Conservation (phyloP, 2,329 filamentous ascomycete species). For the Cryphonectria parasitica region DNA sequence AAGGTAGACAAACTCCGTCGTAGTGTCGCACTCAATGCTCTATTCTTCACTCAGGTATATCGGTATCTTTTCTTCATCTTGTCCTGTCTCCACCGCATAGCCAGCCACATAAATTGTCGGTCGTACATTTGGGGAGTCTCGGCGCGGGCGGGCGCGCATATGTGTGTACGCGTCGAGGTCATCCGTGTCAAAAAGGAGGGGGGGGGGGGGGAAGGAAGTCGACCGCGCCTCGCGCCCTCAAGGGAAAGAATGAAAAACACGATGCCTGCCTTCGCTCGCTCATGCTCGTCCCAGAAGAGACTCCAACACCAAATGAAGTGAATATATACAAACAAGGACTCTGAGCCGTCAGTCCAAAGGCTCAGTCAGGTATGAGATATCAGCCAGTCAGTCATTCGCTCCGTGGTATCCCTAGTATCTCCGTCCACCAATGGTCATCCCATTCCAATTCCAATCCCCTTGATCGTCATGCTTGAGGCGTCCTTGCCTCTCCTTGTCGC, state of each 20-base stretch:
- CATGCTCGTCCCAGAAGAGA: slow-evolving; percentile 14
- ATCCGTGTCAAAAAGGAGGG: background rate
- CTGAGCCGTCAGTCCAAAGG: slow-evolving; percentile 4
- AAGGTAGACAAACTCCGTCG: background rate
- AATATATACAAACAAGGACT: slow-evolving; percentile 27
- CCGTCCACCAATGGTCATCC: background rate
- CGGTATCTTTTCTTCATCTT: background rate
- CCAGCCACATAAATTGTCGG: background rate
- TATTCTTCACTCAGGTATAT: background rate
- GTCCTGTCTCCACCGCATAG: background rate
- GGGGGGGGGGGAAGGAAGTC: background rate
- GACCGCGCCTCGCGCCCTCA: background rate
- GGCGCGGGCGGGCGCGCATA: background rate
- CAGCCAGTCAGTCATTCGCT: slow-evolving; percentile 10
- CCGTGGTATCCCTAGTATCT: slow-evolving; percentile 2
- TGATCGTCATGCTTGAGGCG: background rate
- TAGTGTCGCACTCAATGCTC: background rate
- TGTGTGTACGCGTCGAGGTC: background rate
- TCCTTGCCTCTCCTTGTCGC: background rate
- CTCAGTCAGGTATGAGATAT: slow-evolving; percentile 16
- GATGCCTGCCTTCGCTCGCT: background rate
- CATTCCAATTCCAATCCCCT: too few species aligned
- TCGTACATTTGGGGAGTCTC: background rate
- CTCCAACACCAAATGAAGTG: slow-evolving; percentile 25
- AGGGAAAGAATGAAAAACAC: slow-evolving; percentile 8